These are phyloP conservation scores for Odonthalia washingtoniensis DNA, from an alignment of 31 red algal genomes.

Conservation along the genomic window DNA sequence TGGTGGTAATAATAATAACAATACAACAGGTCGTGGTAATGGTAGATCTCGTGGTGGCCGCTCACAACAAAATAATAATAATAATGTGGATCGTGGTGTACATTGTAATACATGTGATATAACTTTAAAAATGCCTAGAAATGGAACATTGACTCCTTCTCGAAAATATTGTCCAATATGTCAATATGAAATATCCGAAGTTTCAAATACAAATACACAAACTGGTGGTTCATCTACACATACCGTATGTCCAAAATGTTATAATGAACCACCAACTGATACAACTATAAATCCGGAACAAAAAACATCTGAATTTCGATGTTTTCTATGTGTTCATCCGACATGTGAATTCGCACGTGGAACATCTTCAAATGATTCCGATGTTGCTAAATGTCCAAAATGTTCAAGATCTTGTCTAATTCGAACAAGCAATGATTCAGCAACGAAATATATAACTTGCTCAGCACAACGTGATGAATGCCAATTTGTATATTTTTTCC, in stretches of 20 bases:
- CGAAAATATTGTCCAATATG: constrained; percentile 66
- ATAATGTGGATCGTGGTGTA: constrained; percentile 44
- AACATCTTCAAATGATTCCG: constrained; percentile 31
- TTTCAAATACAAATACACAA: constrained; percentile 35
- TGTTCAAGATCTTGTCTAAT: constrained; percentile 53
- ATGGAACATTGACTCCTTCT: constrained; percentile 53
- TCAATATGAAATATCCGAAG: constrained; percentile 58
- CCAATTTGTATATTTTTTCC: constrained; percentile 75
- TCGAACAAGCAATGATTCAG: constrained; percentile 34
- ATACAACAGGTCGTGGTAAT: constrained; percentile 16
- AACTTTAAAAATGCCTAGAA: constrained; percentile 59
- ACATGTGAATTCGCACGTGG: constrained; percentile 62
- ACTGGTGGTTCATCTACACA: too few relatives aligned
- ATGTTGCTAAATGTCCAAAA: constrained; percentile 72
- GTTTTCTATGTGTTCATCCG: constrained; percentile 65
- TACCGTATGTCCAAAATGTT: constrained; percentile 73
- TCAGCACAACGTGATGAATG: constrained; percentile 30
- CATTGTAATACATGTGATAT: constrained; percentile 40
- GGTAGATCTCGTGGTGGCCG: background rate
- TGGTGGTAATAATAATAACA: background rate
- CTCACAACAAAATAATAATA: constrained; percentile 13
- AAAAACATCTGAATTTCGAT: constrained; percentile 66
- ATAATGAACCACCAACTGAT: constrained; percentile 68
- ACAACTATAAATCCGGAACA: constrained; percentile 49
- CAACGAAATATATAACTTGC: constrained; percentile 51